These are phyloP conservation scores for Theileria orientalis DNA, from an alignment of 169 alveolate genomes.

Conservation along the genomic window DNA sequence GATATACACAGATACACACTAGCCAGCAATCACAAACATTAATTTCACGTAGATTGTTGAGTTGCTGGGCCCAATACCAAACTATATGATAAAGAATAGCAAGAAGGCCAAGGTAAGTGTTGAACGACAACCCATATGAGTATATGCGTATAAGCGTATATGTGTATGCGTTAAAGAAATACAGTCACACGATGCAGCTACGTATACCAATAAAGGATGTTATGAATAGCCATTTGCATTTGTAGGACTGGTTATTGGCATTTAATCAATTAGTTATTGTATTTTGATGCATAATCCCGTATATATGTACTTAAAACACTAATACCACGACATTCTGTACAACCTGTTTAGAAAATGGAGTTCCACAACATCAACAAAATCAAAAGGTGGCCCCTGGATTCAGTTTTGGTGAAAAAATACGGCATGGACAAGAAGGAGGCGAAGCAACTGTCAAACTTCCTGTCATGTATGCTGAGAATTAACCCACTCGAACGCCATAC, in stretches of 20 bases:
- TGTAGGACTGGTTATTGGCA: too few species aligned
- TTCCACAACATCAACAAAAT: conserved; percentile 57
- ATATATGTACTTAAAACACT: too few species aligned
- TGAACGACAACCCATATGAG: conserved; percentile 5
- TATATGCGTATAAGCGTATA: too few species aligned
- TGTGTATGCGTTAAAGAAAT: too few species aligned
- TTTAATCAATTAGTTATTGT: too few species aligned
- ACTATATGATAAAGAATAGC: conserved; percentile 82
- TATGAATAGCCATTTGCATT: too few species aligned
- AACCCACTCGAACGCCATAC: conserved; percentile 88
- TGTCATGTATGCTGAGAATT: conserved; percentile 83
- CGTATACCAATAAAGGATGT: too few species aligned
- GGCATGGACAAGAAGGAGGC: conserved; percentile 83
- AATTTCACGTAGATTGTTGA: conserved; percentile 86
- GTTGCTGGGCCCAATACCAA: conserved; percentile 89
- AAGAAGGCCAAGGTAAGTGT: conserved; percentile 58
- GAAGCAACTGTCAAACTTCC: conserved; percentile 74
- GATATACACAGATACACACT: too few species aligned
- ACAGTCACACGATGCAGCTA: too few species aligned
- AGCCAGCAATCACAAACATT: too few species aligned
- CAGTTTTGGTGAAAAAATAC: conserved; percentile 84
- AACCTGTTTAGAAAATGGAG: background rate
- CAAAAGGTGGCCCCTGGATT: conserved; percentile 77
- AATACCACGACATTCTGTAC: too few species aligned
- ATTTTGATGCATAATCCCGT: too few species aligned